A percentile compares a stretch with the other conserved stretches of the same genome.
phyloP scores from a whole-genome alignment of 306 rosid genomes.

The Pyrus communis region DNA sequence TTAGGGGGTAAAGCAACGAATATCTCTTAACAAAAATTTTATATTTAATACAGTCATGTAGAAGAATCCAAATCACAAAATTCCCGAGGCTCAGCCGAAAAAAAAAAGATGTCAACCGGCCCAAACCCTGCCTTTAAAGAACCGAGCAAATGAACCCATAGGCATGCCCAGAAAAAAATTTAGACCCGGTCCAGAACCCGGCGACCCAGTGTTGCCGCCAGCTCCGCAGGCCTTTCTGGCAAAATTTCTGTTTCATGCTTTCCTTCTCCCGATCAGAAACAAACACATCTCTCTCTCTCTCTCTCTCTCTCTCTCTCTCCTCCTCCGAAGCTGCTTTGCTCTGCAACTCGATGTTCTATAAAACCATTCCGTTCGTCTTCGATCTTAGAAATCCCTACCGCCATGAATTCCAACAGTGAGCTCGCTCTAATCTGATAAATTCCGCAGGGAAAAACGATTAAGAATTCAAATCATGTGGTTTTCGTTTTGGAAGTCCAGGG shows the following conservation, averaged over 20 bases:
- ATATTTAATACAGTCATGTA: too few relatives aligned
- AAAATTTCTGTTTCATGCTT: not conserved
- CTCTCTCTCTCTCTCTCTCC: not conserved
- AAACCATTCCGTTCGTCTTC: constrained; percentile 2
- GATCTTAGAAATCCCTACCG: not conserved
- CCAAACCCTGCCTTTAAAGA: not conserved
- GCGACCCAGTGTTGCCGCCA: not conserved
- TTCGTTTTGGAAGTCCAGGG: constrained; percentile 81
- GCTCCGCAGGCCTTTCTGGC: constrained; percentile 12
- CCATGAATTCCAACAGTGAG: constrained; percentile 5
- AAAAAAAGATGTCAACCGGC: not conserved
- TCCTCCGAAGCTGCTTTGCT: constrained; percentile 33
- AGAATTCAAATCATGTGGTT: constrained; percentile 60
- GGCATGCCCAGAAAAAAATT: not conserved
- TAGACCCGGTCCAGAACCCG: not conserved
- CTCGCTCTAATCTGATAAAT: not conserved
- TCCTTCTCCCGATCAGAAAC: not conserved
- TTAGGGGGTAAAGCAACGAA: too few relatives aligned
- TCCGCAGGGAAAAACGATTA: not conserved
- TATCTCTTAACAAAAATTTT: too few relatives aligned
- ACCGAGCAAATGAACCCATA: not conserved
- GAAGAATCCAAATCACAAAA: not conserved
- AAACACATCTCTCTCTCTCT: not conserved
- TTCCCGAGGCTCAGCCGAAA: not conserved
- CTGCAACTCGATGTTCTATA: constrained; percentile 10